Percentiles rank a stretch among this genome's conserved stretches.
phyloP scores from a whole-genome alignment of 805 yeast genomes.

The Yarrowia bubula region DNA sequence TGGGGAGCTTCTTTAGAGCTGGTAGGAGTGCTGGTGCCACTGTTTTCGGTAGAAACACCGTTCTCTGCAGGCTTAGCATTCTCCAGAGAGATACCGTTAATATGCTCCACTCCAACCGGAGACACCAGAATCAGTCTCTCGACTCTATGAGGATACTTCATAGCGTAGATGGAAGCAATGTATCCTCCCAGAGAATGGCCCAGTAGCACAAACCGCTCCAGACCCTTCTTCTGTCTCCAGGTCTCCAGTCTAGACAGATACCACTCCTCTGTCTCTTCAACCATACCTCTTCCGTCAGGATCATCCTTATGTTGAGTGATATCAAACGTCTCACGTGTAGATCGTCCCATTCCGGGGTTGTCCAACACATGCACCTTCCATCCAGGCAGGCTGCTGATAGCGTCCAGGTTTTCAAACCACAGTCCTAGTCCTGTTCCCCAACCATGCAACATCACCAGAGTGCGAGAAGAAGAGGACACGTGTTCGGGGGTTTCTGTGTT shows the following conservation, averaged over 20 bases:
- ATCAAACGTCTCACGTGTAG: slow-evolving; percentile 50
- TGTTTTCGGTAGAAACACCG: not conserved
- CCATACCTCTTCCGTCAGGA: slow-evolving; percentile 20
- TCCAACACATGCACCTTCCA: slow-evolving; percentile 65
- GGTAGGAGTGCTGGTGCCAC: too few species aligned
- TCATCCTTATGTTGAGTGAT: slow-evolving; percentile 17
- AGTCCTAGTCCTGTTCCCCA: slow-evolving; percentile 78
- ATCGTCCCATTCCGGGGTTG: slow-evolving; percentile 68
- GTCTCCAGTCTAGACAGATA: slow-evolving; percentile 55
- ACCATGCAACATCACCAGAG: slow-evolving; percentile 69
- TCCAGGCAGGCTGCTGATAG: slow-evolving; percentile 50
- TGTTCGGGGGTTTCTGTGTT: not conserved
- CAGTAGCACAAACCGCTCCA: slow-evolving; percentile 57
- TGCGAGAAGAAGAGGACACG: not conserved
- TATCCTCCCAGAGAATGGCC: slow-evolving; percentile 84
- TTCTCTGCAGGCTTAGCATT: not conserved
- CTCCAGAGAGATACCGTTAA: slow-evolving; percentile 43
- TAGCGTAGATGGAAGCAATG: slow-evolving; percentile 61
- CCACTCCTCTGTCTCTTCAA: slow-evolving; percentile 40
- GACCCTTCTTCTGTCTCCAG: slow-evolving; percentile 55
- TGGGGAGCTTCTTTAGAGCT: not conserved
- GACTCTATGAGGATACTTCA: slow-evolving; percentile 55
- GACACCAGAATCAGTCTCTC: slow-evolving; percentile 59
- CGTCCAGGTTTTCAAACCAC: slow-evolving; percentile 59
- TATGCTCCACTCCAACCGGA: slow-evolving; percentile 78